A percentile compares a stretch with the other conserved stretches of the same genome.
Evolutionary conservation across 768 basidiomycete genomes (phyloP).

Genomic region (Podaxis pistillaris): DNA sequence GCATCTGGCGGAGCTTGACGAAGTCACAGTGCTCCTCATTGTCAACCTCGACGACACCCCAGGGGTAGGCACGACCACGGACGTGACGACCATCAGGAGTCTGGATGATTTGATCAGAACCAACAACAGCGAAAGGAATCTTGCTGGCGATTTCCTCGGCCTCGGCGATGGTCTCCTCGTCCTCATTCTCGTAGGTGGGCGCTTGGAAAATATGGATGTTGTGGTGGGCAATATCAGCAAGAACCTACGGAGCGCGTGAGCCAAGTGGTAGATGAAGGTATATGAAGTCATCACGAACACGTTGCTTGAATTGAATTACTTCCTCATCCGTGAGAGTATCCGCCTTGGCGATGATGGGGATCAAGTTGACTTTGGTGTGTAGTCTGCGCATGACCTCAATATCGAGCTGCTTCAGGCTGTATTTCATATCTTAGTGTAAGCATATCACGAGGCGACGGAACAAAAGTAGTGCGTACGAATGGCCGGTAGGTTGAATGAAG

Average conservation of each 20-base stretch:
- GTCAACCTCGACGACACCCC: conserved; percentile 99
- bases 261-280: conserved; percentile 7
- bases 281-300: conserved; percentile 48
- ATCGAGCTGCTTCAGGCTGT: conserved; percentile 93
- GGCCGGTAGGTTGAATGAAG: conserved; percentile 98
- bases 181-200: conserved; percentile 96
- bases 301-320: conserved; percentile 86
- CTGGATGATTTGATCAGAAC: conserved; percentile 80
- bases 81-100: conserved; percentile 89
- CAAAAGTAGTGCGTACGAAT: conserved; percentile 68
- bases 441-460: background rate
- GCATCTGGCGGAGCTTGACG: conserved; percentile 99
- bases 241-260: conserved; percentile 51
- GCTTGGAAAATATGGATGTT: conserved; percentile 98
- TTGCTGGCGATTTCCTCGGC: conserved; percentile 98
- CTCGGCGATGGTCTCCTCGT: conserved; percentile 97
- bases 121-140: conserved; percentile 98
- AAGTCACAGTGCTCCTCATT: conserved; percentile 99
- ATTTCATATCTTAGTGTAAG: conserved; percentile 10
- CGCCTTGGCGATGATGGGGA: conserved; percentile 97
- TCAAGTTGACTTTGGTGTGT: conserved; percentile 96
- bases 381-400: conserved; percentile 99
- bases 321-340: conserved; percentile 98
- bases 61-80: conserved; percentile 94
- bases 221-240: conserved; percentile 92